phyloP scores from a whole-genome alignment of 2,329 filamentous ascomycete species.

The Pseudocercospora crystallina region DNA sequence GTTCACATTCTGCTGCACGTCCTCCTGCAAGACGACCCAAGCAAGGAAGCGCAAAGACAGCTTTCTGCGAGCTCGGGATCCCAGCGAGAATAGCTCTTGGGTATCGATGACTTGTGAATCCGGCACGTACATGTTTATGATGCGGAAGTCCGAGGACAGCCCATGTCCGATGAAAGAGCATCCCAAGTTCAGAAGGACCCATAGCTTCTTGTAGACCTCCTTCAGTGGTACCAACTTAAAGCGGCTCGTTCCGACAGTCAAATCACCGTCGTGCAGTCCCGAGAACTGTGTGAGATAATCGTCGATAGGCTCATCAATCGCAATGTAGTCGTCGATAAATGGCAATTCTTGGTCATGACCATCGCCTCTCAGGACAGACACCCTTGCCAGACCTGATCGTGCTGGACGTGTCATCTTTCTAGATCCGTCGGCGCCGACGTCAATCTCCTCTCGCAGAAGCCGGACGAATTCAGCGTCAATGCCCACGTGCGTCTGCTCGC shows the following conservation, averaged over 20 bases:
- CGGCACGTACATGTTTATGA: conserved; percentile 96
- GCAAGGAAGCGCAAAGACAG: conserved; percentile 88
- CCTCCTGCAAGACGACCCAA: conserved; percentile 86
- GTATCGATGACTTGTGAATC: conserved; percentile 91
- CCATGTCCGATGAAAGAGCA: conserved; percentile 94
- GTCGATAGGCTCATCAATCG: conserved; percentile 84
- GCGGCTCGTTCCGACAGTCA: conserved; percentile 73
- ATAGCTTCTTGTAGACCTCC: conserved; percentile 94
- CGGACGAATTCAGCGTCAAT: conserved; percentile 97
- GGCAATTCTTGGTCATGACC: conserved; percentile 77
- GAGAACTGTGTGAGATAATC: conserved; percentile 96
- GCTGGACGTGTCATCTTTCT: conserved; percentile 89
- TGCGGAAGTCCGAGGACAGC: conserved; percentile 91
- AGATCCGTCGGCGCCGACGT: conserved; percentile 91
- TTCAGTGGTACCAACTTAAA: conserved; percentile 88
- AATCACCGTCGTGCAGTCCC: conserved; percentile 80
- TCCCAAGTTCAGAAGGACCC: conserved; percentile 91
- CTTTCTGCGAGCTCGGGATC: conserved; percentile 71
- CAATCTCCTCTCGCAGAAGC: conserved; percentile 87
- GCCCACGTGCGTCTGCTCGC: conserved; percentile 68
- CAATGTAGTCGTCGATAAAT: conserved; percentile 97
- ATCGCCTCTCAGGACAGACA: conserved; percentile 80
- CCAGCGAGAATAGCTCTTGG: conserved; percentile 84
- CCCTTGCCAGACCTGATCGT: conserved; percentile 86
- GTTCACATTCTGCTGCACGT: conserved; percentile 78